A percentile compares a stretch with the other conserved stretches of the same genome.
phyloP scores from a whole-genome alignment of 805 yeast species.

The Pichia occidentalis region DNA sequence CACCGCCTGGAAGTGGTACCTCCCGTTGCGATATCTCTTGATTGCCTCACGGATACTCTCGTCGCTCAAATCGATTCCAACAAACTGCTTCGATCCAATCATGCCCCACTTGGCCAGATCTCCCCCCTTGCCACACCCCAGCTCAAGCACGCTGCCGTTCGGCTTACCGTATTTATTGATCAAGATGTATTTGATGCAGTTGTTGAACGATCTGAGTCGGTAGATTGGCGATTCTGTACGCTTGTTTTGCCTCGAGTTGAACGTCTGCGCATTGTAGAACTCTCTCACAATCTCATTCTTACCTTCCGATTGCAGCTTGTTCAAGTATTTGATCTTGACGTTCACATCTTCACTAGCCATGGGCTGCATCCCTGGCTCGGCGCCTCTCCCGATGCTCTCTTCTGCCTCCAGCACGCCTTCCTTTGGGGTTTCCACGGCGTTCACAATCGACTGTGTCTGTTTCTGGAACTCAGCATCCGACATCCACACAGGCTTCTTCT shows the following conservation, averaged over 20 bases:
- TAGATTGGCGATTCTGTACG: constrained; percentile 78
- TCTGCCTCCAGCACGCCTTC: constrained; percentile 1
- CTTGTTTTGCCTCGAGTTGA: constrained; percentile 51
- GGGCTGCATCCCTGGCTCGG: constrained; percentile 21
- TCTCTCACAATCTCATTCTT: constrained; percentile 65
- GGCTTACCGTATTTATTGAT: constrained; percentile 60
- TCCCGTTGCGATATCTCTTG: constrained; percentile 55
- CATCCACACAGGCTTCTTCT: constrained; percentile 31
- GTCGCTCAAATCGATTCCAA: constrained; percentile 91
- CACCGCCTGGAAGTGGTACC: constrained; percentile 43
- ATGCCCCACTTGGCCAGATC: constrained; percentile 86
- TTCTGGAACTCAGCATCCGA: constrained; percentile 23
- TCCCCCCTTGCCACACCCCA: constrained; percentile 98
- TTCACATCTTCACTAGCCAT: constrained; percentile 19
- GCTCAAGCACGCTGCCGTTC: constrained; percentile 61
- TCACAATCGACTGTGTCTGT: constrained; percentile 18
- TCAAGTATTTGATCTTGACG: constrained; percentile 21
- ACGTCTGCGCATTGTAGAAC: constrained; percentile 83
- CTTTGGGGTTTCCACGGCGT: constrained; percentile 7
- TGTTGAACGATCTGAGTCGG: constrained; percentile 82
- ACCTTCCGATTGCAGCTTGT: constrained; percentile 31
- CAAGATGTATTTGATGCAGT: constrained; percentile 81
- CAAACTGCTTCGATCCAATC: constrained; percentile 64
- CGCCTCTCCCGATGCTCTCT: background rate
- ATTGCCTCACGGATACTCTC: constrained; percentile 81